Conservation (phyloP, 192 early-diverging fungal genomes). For the Pecoramyces ruminantium region DNA sequence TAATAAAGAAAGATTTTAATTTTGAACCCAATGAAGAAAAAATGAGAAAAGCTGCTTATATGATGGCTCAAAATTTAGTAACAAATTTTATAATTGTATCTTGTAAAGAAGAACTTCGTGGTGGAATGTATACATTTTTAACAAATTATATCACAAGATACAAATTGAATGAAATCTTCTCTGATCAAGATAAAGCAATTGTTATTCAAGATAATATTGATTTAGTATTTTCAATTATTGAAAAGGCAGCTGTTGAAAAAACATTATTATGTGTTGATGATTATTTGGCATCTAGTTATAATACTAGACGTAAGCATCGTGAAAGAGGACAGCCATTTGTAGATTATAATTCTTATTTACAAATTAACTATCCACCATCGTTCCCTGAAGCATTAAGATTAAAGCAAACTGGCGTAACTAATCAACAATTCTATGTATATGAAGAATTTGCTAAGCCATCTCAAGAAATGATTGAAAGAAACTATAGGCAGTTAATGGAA, state of each 20-base stretch:
- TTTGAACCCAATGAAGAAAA: conserved; percentile 86
- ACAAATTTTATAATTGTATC: conserved; percentile 74
- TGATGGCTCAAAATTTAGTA: conserved; percentile 88
- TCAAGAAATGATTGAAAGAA: conserved; percentile 12
- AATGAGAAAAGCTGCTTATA: conserved; percentile 81
- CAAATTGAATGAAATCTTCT: conserved; percentile 32
- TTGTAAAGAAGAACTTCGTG: conserved; percentile 77
- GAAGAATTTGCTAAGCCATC: conserved; percentile 21
- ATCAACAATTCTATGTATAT: conserved; percentile 38
- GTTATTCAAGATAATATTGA: conserved; percentile 88
- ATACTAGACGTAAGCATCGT: conserved; percentile 68
- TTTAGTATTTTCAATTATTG: conserved; percentile 80
- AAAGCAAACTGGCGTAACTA: conserved; percentile 61
- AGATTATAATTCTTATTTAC: conserved; percentile 62
- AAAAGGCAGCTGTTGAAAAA: conserved; percentile 90
- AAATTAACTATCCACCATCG: conserved; percentile 61
- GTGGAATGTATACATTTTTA: not conserved
- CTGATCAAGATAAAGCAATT: conserved; percentile 69
- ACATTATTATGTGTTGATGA: conserved; percentile 89
- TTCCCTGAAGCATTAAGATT: conserved; percentile 77
- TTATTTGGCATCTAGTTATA: conserved; percentile 44
- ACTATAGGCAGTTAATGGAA: conserved; percentile 24
- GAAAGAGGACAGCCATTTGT: conserved; percentile 82
- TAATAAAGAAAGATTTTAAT: conserved; percentile 89
- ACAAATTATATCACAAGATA: not conserved